Conservation (phyloP, 2,329 filamentous ascomycete species). For the Fusarium sp. region DNA sequence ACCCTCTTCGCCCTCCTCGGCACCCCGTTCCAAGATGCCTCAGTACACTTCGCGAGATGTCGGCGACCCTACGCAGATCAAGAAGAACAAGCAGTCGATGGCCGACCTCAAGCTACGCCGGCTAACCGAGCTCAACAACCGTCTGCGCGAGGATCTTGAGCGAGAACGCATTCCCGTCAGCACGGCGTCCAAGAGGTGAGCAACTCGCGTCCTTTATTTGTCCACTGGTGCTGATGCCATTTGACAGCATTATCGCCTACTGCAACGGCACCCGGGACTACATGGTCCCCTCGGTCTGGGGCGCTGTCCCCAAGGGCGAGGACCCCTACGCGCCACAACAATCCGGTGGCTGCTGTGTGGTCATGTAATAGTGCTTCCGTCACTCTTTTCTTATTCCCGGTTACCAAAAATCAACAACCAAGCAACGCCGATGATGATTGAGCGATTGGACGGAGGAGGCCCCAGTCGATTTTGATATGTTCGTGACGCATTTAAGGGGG, state of each 20-base stretch:
- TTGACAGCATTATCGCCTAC: constrained; percentile 89
- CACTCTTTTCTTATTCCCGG: constrained; percentile 41
- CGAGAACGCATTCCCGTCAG: constrained; percentile 95
- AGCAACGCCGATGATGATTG: constrained; percentile 48
- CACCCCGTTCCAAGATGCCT: constrained; percentile 63
- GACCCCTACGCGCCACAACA: constrained; percentile 99
- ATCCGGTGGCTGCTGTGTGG: constrained; percentile 89
- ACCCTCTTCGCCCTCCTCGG: constrained; percentile 24
- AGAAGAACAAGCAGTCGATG: constrained; percentile 99
- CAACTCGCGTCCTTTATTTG: background rate
- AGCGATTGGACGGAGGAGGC: constrained; percentile 45
- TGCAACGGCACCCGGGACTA: constrained; percentile 98
- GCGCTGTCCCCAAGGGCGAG: constrained; percentile 91
- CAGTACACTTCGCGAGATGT: constrained; percentile 76
- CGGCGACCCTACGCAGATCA: constrained; percentile 75
- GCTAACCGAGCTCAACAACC: constrained; percentile 95
- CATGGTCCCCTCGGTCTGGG: constrained; percentile 99
- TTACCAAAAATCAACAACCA: constrained; percentile 44
- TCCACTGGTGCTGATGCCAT: constrained; percentile 27
- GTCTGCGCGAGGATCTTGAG: constrained; percentile 94
- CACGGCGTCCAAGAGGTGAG: constrained; percentile 88
- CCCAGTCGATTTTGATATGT: constrained; percentile 45
- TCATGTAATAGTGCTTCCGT: constrained; percentile 76
- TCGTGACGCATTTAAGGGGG: constrained; percentile 40
- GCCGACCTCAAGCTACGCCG: constrained; percentile 96